Conservation (phyloP, 129 eudicot species). For the Saposhnikovia divaricata region DNA sequence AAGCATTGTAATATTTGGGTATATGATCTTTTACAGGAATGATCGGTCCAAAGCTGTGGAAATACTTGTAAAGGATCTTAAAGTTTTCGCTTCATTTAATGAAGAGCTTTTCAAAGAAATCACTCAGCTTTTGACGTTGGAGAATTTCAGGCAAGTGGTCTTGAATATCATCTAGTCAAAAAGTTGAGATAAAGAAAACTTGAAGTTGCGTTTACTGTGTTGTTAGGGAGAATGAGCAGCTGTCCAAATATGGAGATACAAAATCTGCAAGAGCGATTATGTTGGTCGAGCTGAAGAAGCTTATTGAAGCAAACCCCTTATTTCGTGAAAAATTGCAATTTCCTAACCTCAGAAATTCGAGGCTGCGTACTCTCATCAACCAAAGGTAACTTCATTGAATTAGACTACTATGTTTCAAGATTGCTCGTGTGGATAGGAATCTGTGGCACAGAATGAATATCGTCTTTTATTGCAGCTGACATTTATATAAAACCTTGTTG, state of each 20-base stretch:
- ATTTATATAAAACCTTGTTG: background rate
- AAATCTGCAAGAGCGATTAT: conserved; percentile 83
- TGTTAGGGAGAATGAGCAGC: conserved; percentile 76
- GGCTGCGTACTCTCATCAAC: conserved; percentile 75
- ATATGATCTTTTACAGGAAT: conserved; percentile 39
- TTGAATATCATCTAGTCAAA: background rate
- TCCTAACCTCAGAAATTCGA: conserved; percentile 73
- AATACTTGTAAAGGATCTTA: conserved; percentile 85
- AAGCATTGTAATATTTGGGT: conserved; percentile 9
- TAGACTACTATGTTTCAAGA: background rate
- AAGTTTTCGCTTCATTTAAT: conserved; percentile 83
- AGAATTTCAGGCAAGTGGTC: conserved; percentile 62
- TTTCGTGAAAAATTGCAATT: conserved; percentile 83
- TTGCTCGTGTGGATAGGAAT: background rate
- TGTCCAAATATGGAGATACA: conserved; percentile 88
- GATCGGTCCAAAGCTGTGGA: conserved; percentile 88
- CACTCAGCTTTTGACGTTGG: conserved; percentile 74
- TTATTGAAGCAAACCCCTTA: conserved; percentile 82
- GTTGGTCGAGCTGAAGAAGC: conserved; percentile 90
- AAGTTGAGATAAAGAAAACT: background rate
- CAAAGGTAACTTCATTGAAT: conserved; percentile 46
- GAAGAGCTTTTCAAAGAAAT: conserved; percentile 89
- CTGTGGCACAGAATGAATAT: background rate
- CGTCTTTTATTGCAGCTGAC: background rate
- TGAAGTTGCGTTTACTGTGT: conserved; percentile 3